Percentiles rank a stretch among this genome's conserved stretches.
These are phyloP conservation scores for Perilla frutescens DNA, from an alignment of 257 asterid genomes.

Conservation along the genomic window DNA sequence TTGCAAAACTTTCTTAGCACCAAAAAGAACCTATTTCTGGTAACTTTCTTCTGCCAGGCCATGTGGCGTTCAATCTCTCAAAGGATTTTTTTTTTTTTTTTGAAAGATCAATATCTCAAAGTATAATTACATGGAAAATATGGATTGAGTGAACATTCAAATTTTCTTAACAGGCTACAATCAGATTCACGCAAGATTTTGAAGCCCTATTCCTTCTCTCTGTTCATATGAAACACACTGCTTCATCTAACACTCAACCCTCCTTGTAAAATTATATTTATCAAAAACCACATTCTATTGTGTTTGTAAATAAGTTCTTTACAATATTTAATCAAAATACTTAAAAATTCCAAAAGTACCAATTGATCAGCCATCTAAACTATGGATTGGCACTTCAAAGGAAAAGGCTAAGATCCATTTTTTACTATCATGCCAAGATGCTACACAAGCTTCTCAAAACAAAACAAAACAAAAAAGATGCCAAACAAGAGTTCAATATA, in stretches of 20 bases:
- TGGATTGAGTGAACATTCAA: not conserved
- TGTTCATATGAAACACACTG: not conserved
- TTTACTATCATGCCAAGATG: conserved; percentile 19
- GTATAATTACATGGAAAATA: conserved; percentile 6
- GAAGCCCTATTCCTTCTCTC: conserved; percentile 4
- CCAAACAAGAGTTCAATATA: conserved; percentile 24
- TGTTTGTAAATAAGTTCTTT: not conserved
- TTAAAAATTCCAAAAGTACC: conserved; percentile 12
- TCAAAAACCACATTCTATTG: not conserved
- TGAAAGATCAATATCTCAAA: not conserved
- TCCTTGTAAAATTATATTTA: not conserved
- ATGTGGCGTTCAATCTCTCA: not conserved
- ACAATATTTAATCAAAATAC: conserved; percentile 1
- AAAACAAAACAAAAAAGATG: conserved; percentile 2
- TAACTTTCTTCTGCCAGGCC: not conserved
- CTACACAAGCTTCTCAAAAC: conserved; percentile 12
- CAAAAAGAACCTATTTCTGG: conserved; percentile 15
- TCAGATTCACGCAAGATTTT: not conserved
- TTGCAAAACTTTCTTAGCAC: not conserved
- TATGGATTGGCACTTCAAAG: conserved; percentile 5
- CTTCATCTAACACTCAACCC: not conserved
- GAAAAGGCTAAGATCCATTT: conserved; percentile 6
- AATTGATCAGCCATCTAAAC: conserved; percentile 5
- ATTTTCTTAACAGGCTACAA: conserved; percentile 13
- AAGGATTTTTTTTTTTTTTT: not conserved